A percentile compares a stretch with the other conserved stretches of the same genome.
Evolutionary conservation across 2,329 filamentous ascomycete species (phyloP).

Genomic region (Alternaria arbusti): DNA sequence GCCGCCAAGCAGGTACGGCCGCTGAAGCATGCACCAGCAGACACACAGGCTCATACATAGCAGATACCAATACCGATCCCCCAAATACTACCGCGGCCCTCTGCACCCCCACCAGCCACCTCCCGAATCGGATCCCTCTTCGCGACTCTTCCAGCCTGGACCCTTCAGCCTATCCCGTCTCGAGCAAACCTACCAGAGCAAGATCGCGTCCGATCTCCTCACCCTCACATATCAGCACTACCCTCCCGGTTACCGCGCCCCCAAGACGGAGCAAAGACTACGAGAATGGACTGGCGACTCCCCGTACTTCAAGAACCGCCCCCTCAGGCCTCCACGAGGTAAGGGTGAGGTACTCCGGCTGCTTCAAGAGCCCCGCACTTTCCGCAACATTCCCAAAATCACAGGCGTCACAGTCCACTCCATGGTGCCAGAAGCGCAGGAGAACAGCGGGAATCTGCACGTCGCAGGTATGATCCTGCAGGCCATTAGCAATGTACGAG

Average conservation of each 20-base stretch:
- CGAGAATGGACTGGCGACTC: constrained; percentile 88
- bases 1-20: constrained; percentile 61
- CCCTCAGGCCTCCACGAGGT: constrained; percentile 83
- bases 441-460: constrained; percentile 77
- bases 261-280: constrained; percentile 68
- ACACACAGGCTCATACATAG: neutral
- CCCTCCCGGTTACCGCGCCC: constrained; percentile 74
- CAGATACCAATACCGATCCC: constrained; percentile 94
- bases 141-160: constrained; percentile 86
- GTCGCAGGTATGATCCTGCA: constrained; percentile 85
- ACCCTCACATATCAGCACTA: constrained; percentile 86
- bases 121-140: constrained; percentile 82
- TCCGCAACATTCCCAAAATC: constrained; percentile 84
- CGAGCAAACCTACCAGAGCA: constrained; percentile 87
- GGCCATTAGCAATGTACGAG: constrained; percentile 80
- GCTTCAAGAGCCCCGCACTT: constrained; percentile 71
- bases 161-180: constrained; percentile 89
- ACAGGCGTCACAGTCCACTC: constrained; percentile 81
- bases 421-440: constrained; percentile 70
- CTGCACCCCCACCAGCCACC: constrained; percentile 92
- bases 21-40: neutral
- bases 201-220: constrained; percentile 85
- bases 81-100: constrained; percentile 92
- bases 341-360: constrained; percentile 72
- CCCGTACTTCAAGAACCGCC: constrained; percentile 92